Evolutionary conservation across 2,329 filamentous ascomycete genomes (phyloP), one percentile per base, ranked within the genome.

Genomic region (Aspergillus japonicus): DNA sequence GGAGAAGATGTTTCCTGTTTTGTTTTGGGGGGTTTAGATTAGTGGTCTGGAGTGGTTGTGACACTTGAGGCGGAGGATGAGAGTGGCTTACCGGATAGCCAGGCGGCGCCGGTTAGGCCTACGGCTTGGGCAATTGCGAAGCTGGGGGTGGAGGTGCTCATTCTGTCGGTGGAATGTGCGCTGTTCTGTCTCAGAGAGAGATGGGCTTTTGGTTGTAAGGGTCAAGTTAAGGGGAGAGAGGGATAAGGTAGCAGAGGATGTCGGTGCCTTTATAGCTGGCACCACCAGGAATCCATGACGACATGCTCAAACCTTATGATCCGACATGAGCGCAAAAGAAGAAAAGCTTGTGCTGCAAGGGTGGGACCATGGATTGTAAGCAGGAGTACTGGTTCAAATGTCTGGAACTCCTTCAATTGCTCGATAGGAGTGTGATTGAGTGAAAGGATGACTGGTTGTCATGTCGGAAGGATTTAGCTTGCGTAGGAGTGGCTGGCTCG

Each of bases 21-120:
- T 1, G 21, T 26, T 29, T 8, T 29, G 7, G 26, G 26, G 26
- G 26, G 53, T 29, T 44, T 14, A 47, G 5, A 5, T 58, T 52
- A 23, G 23, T 31, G 51, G 44, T 39, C 21, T 39, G 51, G 35
- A 35, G n/a, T 39, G n/a, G 23, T 29, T 12, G 19, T 31, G 29
- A 47, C 1, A 16, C 12, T 10, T 10, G 39, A 33, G 7, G 11
- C 39, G 12, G 11, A 24, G 19, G 6, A 14, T 11, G 12, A 12
- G 24, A 39, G 35, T 8, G 23, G 59, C 57, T 50, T 67, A 72
- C 71, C 71, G 14, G 69, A 67, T 21, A 73, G 61, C 66, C 69
- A 73, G n/a, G 66, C 68, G 21, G 71, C 67, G 14, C 71, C 71
- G 5, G 64, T 68, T 11, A 72, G 57, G 50, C 70, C 71, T 7